Base-by-base conservation (phyloP, 148 eudicot genomes). In the Hydrangea macrophylla region DNA sequence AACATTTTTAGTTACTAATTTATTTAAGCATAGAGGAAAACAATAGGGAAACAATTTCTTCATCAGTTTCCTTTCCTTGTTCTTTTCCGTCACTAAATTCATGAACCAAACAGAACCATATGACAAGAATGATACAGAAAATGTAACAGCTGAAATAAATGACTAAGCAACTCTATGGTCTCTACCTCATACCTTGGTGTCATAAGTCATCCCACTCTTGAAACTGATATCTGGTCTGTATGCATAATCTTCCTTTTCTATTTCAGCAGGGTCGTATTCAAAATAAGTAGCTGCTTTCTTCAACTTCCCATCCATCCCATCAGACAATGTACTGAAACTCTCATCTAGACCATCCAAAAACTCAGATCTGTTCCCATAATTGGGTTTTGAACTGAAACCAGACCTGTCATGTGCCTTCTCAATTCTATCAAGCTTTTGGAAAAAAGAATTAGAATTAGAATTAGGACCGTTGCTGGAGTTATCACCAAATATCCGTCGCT, bases 291-390 rank as follows among this genome's bases (percentile, higher is more conserved):
- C 95, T 37, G 90, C 90, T 74, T 86, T 39, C 81, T 80, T 84
- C 78, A 93, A 73, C 70, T 78, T 85, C 32, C 73, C 80, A 45
- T 86, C 92, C 87, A 93, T 68, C 53, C 95, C 92, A 67, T 93
- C 96, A 2, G 66, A 45, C 57, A 84, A 83, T 44, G 89, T 60
- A 48, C 58, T 80, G 59, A 76, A 78, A 70, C 78, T 68, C 69
- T 77, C 88, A 76, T 75, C 85, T 22, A 78, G 70, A 67, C 85
- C 85, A 42, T 79, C 80, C 68, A 70, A 42, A 30, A 48, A 27
- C 65, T 67, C 64, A 24, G 83, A 78, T 35, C 55, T 33, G 44
- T 60, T 63, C 2, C 62, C 73, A 51, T 59, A 40, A 69, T 60
- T 63, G 61, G 65, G 60, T 24, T 68, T 60, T 50, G 78, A 72